Conservation (phyloP, 352 stramenopile species). For the Globisporangium canariense region DNA sequence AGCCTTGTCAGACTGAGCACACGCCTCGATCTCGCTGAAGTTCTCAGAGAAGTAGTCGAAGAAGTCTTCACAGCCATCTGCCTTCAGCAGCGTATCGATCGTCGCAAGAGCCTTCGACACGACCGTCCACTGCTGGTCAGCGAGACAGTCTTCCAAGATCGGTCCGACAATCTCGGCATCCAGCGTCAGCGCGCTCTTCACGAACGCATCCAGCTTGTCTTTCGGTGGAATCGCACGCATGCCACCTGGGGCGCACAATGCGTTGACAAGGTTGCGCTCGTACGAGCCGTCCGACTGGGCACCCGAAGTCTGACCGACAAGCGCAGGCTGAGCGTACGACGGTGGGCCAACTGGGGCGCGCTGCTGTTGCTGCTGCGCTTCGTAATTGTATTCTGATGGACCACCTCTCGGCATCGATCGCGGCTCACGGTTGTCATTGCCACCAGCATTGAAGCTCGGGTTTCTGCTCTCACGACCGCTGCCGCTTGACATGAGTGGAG, state of each 20-base stretch:
- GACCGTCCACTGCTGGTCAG: slow-evolving; percentile 87
- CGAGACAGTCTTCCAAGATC: slow-evolving; percentile 92
- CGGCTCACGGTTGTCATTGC: slow-evolving; percentile 29
- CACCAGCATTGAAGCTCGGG: slow-evolving; percentile 33
- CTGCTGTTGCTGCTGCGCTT: slow-evolving; percentile 21
- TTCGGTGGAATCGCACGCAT: slow-evolving; percentile 94
- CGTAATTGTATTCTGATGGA: slow-evolving; percentile 53
- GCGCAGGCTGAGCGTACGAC: slow-evolving; percentile 30
- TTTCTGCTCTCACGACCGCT: slow-evolving; percentile 34
- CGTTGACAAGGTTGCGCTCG: slow-evolving; percentile 91
- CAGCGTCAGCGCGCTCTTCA: slow-evolving; percentile 87
- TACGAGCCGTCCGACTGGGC: slow-evolving; percentile 87
- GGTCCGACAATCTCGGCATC: slow-evolving; percentile 93
- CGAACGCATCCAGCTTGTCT: slow-evolving; percentile 92
- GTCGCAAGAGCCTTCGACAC: slow-evolving; percentile 93
- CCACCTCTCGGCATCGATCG: slow-evolving; percentile 37
- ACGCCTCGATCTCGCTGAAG: slow-evolving; percentile 69
- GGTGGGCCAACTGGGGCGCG: slow-evolving; percentile 16
- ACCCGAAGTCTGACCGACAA: slow-evolving; percentile 61
- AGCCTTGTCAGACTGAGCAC: slow-evolving; percentile 69
- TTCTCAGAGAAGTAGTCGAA: slow-evolving; percentile 85
- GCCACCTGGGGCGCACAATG: slow-evolving; percentile 90
- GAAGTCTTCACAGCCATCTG: slow-evolving; percentile 79
- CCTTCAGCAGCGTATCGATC: slow-evolving; percentile 87
- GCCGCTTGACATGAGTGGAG: slow-evolving; percentile 22